Evolutionary conservation across 176 grass and related monocot genomes (phyloP).

Genomic region (Oryza rufipogon): DNA sequence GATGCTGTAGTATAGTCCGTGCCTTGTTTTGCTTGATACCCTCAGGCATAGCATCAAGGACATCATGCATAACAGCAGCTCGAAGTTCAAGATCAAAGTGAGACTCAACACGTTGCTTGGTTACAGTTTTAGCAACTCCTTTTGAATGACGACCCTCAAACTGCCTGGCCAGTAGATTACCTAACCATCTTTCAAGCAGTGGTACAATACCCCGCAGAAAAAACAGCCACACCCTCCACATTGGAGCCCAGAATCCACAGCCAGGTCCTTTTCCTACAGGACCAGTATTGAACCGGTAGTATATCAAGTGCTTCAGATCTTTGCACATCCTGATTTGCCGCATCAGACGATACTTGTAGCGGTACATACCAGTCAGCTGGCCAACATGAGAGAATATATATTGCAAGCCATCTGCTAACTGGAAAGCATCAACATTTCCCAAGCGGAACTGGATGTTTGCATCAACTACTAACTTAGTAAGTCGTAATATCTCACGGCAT

Average conservation of each 20-base stretch:
- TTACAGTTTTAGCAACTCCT: conserved; percentile 99
- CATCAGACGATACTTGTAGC: conserved; percentile 97
- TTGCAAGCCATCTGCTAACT: conserved; percentile 95
- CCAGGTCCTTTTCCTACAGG: conserved; percentile 98
- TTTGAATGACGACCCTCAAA: conserved; percentile 98
- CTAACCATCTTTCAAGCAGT: conserved; percentile 90
- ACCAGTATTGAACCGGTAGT: conserved; percentile 98
- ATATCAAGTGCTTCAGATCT: conserved; percentile 98
- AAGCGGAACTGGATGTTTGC: conserved; percentile 96
- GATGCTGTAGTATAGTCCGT: conserved; percentile 90
- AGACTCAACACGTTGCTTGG: conserved; percentile 96
- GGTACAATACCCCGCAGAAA: conserved; percentile 98
- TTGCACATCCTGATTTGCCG: conserved; percentile 99
- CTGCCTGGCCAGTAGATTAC: conserved; percentile 89
- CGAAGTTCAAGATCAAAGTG: conserved; percentile 97
- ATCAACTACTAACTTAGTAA: conserved; percentile 97
- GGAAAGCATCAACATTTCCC: conserved; percentile 97
- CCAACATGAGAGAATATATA: conserved; percentile 99
- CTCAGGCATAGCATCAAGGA: conserved; percentile 99
- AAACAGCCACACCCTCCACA: conserved; percentile 99
- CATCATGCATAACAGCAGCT: conserved; percentile 99
- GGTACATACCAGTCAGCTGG: conserved; percentile 98
- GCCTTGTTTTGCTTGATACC: conserved; percentile 99
- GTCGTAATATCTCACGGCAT: conserved; percentile 93
- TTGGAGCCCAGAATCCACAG: conserved; percentile 97